Evolutionary conservation across 2,329 filamentous ascomycete genomes (phyloP), one percentile per base, ranked within the genome.

Genomic region (Diplodia intermedia): DNA sequence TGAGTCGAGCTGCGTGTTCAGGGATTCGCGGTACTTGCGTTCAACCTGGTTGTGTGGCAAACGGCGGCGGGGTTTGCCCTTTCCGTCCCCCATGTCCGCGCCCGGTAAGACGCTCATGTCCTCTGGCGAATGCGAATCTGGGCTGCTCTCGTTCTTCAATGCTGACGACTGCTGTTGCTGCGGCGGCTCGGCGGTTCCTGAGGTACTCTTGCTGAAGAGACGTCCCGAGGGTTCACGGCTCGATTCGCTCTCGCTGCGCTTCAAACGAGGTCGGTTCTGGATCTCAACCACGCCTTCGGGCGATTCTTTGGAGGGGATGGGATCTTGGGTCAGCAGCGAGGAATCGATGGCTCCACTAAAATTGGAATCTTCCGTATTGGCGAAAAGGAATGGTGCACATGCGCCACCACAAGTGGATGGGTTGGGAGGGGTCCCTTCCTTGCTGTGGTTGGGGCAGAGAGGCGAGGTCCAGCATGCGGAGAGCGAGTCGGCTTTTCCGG

Each of bases 21-120:
- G 76, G 4, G 80, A 82, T 63, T 82, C 80, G 65, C 81, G 80
- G 71, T 83, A 83, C 67, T 82, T 80, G 56, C 80, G 79, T 70
- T 83, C 81, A 65, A 83, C 80, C 69, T 82, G 79, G 65, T 82
- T 82, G 74, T 83, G 81, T 12, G 79, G 79, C 20, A 79, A 69
- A 50, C 79, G 75, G 31, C 76, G 74, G 38, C 76, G 76, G 12
- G 74, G 71, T 68, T 79, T 79, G 20, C 74, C 71, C 68, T 79
- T 79, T 31, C 55, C 67, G 18, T 69, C 69, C 2, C 72, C 72
- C 1, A 74, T 74, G 1, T 71, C 70, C 38, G 71, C 47, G 8
- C 60, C 66, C 38, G 69, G 69, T 63, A 70, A 8, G 72, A 72
- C 11, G 5, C 60, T 29, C 72, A 71, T 68, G 8, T 77, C 73